phyloP scores from a whole-genome alignment of 1,139 yeast genomes.

The Scheffersomyces segobiensis region DNA sequence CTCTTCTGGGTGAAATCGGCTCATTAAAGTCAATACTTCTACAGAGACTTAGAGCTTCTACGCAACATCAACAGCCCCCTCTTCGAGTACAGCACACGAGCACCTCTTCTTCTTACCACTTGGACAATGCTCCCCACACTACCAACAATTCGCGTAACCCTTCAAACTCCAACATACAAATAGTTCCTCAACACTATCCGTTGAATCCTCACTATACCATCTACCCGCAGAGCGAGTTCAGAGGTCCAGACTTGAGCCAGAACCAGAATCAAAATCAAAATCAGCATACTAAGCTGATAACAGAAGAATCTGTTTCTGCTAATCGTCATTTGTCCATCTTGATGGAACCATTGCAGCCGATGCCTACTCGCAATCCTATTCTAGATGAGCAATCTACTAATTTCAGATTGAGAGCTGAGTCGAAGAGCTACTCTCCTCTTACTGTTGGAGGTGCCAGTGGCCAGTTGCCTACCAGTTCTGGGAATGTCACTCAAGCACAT shows the following conservation, averaged over 20 bases:
- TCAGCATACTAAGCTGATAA: neutral
- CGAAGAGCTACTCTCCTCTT: slow-evolving; percentile 14
- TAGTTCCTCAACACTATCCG: slow-evolving; percentile 39
- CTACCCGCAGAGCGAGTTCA: slow-evolving; percentile 12
- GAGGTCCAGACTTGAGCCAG: slow-evolving; percentile 3
- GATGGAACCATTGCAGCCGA: slow-evolving; percentile 38
- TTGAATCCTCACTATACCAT: slow-evolving; percentile 38
- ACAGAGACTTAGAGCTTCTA: slow-evolving; percentile 7
- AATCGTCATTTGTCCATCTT: slow-evolving; percentile 28
- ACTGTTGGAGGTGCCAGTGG: slow-evolving; percentile 8
- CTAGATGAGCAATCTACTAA: neutral
- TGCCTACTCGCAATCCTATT: slow-evolving; percentile 15
- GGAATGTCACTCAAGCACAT: slow-evolving; percentile 3
- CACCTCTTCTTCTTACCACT: slow-evolving; percentile 11
- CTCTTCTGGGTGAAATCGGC: slow-evolving; percentile 9
- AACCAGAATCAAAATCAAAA: slow-evolving; percentile 1
- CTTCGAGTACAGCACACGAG: slow-evolving; percentile 1
- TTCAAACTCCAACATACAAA: slow-evolving; percentile 18
- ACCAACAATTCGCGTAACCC: slow-evolving; percentile 14
- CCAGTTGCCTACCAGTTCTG: slow-evolving; percentile 4
- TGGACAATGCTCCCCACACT: slow-evolving; percentile 7
- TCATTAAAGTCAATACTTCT: slow-evolving; percentile 10
- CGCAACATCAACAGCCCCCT: slow-evolving; percentile 2
- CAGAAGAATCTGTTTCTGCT: slow-evolving; percentile 1
- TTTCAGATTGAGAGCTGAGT: slow-evolving; percentile 9